Percentiles rank a stretch among this genome's conserved stretches.
phyloP scores from a whole-genome alignment of 805 yeast species.

The Starmerella potacharoeniae region DNA sequence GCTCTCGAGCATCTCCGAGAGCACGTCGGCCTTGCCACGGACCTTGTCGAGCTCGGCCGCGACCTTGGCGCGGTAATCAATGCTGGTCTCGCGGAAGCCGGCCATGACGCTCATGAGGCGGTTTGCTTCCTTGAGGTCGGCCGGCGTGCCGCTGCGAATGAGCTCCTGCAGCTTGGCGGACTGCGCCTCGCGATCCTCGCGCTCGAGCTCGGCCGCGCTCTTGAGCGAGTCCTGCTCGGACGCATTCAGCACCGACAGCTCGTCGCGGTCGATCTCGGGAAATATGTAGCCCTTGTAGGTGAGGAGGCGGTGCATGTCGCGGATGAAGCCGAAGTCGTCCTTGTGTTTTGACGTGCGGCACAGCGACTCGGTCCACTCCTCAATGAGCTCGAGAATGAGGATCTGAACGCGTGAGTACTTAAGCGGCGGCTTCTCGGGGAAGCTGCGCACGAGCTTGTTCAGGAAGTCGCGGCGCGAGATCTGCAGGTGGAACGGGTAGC shows the following conservation, averaged over 20 bases:
- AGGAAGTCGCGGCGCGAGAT: slow-evolving; percentile 89
- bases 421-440: slow-evolving; percentile 89
- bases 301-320: slow-evolving; percentile 90
- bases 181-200: slow-evolving; percentile 86
- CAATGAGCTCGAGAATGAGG: slow-evolving; percentile 76
- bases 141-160: slow-evolving; percentile 89
- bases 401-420: slow-evolving; percentile 75
- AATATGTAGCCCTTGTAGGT: slow-evolving; percentile 83
- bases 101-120: slow-evolving; percentile 96
- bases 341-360: slow-evolving; percentile 82
- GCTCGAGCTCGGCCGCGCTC: slow-evolving; percentile 79
- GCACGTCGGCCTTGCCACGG: slow-evolving; percentile 72
- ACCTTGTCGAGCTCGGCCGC: slow-evolving; percentile 75
- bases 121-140: slow-evolving; percentile 91
- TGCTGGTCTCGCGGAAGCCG: slow-evolving; percentile 76
- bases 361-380: slow-evolving; percentile 94
- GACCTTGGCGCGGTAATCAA: slow-evolving; percentile 65
- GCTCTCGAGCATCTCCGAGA: slow-evolving; percentile 68
- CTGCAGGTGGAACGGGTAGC: slow-evolving; percentile 92
- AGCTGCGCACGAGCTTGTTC: slow-evolving; percentile 81
- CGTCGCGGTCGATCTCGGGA: slow-evolving; percentile 84
- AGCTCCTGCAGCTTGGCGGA: slow-evolving; percentile 92
- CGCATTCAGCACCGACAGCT: slow-evolving; percentile 73
- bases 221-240: slow-evolving; percentile 65
- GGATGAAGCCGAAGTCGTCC: slow-evolving; percentile 81